Conservation (phyloP, 257 asterid species). For the Lithospermum erythrorhizon region DNA sequence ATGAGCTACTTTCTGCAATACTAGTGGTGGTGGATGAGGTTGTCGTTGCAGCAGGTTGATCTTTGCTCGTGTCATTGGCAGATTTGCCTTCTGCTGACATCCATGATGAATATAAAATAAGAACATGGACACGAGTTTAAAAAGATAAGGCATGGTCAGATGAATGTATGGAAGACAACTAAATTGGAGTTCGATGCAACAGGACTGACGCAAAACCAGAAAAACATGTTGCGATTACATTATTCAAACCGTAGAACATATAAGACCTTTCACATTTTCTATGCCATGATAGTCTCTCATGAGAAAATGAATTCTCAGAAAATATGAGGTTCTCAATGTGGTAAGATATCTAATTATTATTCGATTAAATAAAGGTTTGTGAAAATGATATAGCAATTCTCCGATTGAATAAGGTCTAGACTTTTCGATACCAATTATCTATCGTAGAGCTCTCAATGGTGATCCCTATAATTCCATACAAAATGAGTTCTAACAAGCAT, state of each 20-base stretch:
- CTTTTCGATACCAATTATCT: too few species aligned
- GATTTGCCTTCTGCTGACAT: conserved; percentile 52
- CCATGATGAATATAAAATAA: conserved; percentile 13
- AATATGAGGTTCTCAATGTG: too few species aligned
- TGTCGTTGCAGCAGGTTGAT: conserved; percentile 51
- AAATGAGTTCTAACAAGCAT: not conserved
- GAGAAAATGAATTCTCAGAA: too few species aligned
- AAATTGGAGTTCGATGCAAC: not conserved
- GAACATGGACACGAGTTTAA: not conserved
- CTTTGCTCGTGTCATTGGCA: conserved; percentile 49
- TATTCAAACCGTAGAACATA: too few species aligned
- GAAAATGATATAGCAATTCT: too few species aligned
- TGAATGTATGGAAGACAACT: not conserved
- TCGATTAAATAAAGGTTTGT: too few species aligned
- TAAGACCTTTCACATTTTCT: too few species aligned
- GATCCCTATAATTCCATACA: not conserved
- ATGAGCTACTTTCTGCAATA: conserved; percentile 58
- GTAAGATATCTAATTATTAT: too few species aligned
- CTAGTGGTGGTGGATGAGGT: conserved; percentile 63
- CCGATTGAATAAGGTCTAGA: too few species aligned
- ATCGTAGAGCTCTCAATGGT: too few species aligned
- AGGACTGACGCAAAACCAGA: not conserved
- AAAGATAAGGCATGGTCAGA: not conserved
- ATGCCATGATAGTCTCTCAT: too few species aligned
- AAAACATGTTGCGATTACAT: too few species aligned